phyloP scores from a whole-genome alignment of 2,329 filamentous ascomycete species.

The Hymenoscyphus infarciens region DNA sequence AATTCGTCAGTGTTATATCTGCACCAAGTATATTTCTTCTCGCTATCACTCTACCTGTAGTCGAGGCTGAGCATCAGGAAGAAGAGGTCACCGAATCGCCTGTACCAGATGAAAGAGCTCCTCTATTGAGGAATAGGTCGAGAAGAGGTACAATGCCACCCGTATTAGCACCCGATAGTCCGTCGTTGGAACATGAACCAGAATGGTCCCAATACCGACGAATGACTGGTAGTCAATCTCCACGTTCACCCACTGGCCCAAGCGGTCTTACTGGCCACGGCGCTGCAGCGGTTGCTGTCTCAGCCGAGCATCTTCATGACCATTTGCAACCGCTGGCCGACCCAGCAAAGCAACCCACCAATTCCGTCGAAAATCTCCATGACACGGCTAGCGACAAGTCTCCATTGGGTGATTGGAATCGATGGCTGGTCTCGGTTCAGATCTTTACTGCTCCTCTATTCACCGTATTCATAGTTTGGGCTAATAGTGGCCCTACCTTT shows the following conservation, averaged over 20 bases:
- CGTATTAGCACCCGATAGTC: constrained; percentile 27
- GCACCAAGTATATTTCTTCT: constrained; percentile 88
- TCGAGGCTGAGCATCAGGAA: constrained; percentile 64
- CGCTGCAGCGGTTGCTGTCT: constrained; percentile 35
- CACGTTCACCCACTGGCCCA: constrained; percentile 17
- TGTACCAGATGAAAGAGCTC: constrained; percentile 15
- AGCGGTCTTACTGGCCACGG: constrained; percentile 34
- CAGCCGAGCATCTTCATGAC: constrained; percentile 28
- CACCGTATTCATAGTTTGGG: constrained; percentile 72
- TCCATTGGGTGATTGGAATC: constrained; percentile 62
- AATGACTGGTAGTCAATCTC: constrained; percentile 39
- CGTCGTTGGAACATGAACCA: constrained; percentile 39
- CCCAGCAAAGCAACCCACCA: constrained; percentile 1
- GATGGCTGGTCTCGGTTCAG: constrained; percentile 85
- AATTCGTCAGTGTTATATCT: constrained; percentile 74
- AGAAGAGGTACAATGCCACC: constrained; percentile 24
- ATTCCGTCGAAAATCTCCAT: constrained; percentile 13
- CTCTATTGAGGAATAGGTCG: constrained; percentile 22
- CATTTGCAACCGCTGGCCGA: constrained; percentile 16
- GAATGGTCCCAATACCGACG: constrained; percentile 60
- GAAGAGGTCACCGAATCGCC: constrained; percentile 35
- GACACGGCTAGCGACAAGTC: constrained; percentile 7
- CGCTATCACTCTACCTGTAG: constrained; percentile 85
- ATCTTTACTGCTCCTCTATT: constrained; percentile 85
- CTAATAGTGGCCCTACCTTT: constrained; percentile 58